These are phyloP conservation scores for Ophiostoma himal-ulmi DNA, from an alignment of 2,329 filamentous ascomycete genomes.

Conservation along the genomic window DNA sequence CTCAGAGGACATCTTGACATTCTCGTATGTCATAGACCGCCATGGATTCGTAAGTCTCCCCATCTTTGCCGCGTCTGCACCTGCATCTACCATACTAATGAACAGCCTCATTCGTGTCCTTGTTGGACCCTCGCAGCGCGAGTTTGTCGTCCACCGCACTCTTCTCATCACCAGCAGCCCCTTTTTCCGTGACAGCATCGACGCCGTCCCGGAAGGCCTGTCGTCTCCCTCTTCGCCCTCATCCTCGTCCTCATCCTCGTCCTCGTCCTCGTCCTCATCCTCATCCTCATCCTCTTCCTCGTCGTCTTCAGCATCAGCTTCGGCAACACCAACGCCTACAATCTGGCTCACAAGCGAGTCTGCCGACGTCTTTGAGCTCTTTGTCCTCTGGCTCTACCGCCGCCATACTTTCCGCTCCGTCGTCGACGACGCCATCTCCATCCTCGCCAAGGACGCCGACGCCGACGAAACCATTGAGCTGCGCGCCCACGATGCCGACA, in stretches of 20 bases:
- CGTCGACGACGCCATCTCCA: constrained; percentile 39
- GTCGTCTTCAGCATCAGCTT: neutral
- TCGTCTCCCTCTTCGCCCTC: constrained; percentile 2
- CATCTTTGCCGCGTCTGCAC: neutral
- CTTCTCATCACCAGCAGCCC: constrained; percentile 43
- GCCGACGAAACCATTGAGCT: constrained; percentile 1
- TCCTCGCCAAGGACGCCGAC: constrained; percentile 27
- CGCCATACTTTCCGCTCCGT: constrained; percentile 39
- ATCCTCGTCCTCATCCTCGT: neutral
- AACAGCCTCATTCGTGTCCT: constrained; percentile 29
- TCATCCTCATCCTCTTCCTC: neutral
- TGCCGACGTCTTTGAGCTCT: constrained; percentile 48
- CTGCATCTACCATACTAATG: neutral
- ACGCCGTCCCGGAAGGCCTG: constrained; percentile 32
- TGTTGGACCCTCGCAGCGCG: constrained; percentile 31
- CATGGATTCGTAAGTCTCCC: neutral
- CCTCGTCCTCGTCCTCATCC: neutral
- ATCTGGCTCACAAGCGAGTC: constrained; percentile 43
- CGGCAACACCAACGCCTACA: constrained; percentile 24
- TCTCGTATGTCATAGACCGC: neutral
- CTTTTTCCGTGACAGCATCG: constrained; percentile 45
- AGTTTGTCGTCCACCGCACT: constrained; percentile 33
- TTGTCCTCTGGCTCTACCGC: constrained; percentile 48
- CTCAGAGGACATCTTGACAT: neutral
- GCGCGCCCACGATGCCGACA: constrained; percentile 1